A percentile compares a stretch with the other conserved stretches of the same genome.
Conservation (phyloP, 345 rosid species). For the Euphorbia lathyris region DNA sequence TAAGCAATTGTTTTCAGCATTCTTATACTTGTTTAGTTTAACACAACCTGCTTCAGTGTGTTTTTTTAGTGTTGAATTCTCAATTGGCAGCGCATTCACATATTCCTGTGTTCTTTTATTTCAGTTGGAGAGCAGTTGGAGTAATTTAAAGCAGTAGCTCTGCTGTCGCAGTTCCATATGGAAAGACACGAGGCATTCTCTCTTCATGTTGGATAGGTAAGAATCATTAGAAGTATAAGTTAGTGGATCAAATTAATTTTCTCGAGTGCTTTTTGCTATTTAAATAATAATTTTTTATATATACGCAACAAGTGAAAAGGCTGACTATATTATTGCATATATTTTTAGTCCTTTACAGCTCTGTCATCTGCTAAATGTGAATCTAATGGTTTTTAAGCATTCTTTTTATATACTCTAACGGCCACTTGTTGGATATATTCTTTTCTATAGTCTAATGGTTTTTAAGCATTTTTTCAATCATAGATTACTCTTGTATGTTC, state of each 20-base stretch:
- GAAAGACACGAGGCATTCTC: neutral
- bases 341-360: no score
- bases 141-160: neutral
- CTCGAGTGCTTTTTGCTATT: no score
- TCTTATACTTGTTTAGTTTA: neutral
- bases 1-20: neutral
- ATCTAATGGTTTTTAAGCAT: no score
- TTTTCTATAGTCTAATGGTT: no score
- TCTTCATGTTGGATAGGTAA: neutral
- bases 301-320: no score
- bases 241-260: neutral
- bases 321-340: neutral
- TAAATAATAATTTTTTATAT: no score
- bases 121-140: neutral
- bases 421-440: no score
- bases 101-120: neutral
- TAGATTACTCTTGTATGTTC: no score
- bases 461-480: no score
- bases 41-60: neutral
- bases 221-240: neutral
- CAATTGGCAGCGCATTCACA: neutral
- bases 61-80: neutral
- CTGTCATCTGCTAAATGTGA: no score
- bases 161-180: no score
- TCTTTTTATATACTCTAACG: no score